Evolutionary conservation across 768 basidiomycete species (phyloP).

Genomic region (Kwoniella sp.): DNA sequence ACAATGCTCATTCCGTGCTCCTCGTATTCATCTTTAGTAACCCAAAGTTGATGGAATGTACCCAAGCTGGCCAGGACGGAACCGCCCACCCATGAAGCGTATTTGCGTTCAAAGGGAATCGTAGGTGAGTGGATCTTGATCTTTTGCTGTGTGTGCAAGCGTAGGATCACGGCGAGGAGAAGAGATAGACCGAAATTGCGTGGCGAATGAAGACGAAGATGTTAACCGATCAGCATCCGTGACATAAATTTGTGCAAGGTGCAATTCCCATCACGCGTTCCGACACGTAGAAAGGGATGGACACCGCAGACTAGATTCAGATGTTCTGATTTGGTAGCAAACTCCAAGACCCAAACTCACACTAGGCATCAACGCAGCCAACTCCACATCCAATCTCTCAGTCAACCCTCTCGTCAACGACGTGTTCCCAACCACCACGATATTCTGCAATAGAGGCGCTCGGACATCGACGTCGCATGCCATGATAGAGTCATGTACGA

Average conservation of each 20-base stretch:
- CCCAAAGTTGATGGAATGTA: conserved; percentile 77
- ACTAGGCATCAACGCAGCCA: conserved; percentile 73
- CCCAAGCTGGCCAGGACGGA: conserved; percentile 92
- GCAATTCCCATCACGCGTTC: no score
- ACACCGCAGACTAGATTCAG: no score
- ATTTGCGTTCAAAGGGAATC: conserved; percentile 82
- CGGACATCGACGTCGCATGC: conserved; percentile 90
- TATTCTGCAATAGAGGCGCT: conserved; percentile 83
- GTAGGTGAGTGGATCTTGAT: conserved; percentile 91
- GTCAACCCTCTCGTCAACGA: conserved; percentile 81
- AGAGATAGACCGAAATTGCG: no score
- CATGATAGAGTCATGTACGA: conserved; percentile 76
- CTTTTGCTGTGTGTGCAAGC: conserved; percentile 58
- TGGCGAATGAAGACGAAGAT: no score
- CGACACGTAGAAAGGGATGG: no score
- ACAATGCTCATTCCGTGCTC: conserved; percentile 54
- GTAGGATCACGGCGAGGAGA: not conserved
- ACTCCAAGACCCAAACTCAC: no score
- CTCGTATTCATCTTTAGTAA: conserved; percentile 54
- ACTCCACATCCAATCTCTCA: conserved; percentile 77
- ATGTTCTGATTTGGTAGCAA: no score
- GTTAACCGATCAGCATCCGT: no score
- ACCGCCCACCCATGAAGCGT: conserved; percentile 93
- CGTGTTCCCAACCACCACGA: conserved; percentile 94
- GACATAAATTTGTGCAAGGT: no score